Conservation (phyloP, 345 rosid species). For the thale cress (Arabidopsis thaliana) region TAIR10.1 NC_003076.8:3167501-3168000, state of each 20-base stretch:
- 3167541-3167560: constrained; percentile 40
- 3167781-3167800: constrained; percentile 40
- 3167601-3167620: constrained; percentile 43
- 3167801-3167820: constrained; percentile 26
- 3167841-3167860: constrained; percentile 54
- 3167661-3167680: constrained; percentile 37
- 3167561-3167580: constrained; percentile 43
- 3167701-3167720: constrained; percentile 22
- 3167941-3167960: constrained; percentile 17
- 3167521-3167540: constrained; percentile 21
- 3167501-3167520: constrained; percentile 29
- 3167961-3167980: background rate
- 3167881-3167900: constrained; percentile 55
- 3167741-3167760: constrained; percentile 54
- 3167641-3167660: constrained; percentile 37
- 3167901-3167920: constrained; percentile 28
- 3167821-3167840: constrained; percentile 45
- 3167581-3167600: constrained; percentile 33
- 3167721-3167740: constrained; percentile 40
- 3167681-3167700: constrained; percentile 28
- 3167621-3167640: constrained; percentile 38
- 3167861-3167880: constrained; percentile 59
- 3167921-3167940: constrained; percentile 62
- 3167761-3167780: constrained; percentile 52
- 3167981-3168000: background rate